phyloP scores from a whole-genome alignment of 805 yeast genomes.

The Brettanomyces custersianus region DNA sequence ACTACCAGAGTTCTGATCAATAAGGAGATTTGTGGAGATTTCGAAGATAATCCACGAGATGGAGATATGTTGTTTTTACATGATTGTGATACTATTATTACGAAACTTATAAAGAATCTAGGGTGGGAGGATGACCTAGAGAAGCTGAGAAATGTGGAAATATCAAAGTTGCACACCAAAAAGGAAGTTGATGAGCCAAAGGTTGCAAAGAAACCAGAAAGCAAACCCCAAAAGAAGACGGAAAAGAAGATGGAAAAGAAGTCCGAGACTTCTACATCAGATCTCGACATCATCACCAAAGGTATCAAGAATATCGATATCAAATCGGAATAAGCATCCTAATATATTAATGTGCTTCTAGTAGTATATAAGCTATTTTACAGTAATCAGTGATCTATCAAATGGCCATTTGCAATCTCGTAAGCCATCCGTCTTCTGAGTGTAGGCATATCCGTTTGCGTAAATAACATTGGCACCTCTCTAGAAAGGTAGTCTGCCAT shows the following conservation, averaged over 20 bases:
- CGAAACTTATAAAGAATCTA: conserved; percentile 37
- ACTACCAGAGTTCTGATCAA: conserved; percentile 62
- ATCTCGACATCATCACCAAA: conserved; percentile 7
- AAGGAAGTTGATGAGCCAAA: conserved; percentile 1
- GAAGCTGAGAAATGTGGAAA: conserved; percentile 18
- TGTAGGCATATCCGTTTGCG: conserved; percentile 59
- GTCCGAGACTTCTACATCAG: conserved; percentile 3
- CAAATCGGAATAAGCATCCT: neutral
- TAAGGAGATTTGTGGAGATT: conserved; percentile 71
- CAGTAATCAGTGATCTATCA: conserved; percentile 1
- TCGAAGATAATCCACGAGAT: conserved; percentile 40
- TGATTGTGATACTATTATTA: conserved; percentile 60
- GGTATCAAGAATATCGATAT: conserved; percentile 7
- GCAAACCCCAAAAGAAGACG: too few species aligned
- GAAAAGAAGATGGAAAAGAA: too few species aligned
- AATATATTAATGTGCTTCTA: neutral
- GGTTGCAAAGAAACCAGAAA: too few species aligned
- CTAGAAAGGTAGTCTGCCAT: conserved; percentile 56
- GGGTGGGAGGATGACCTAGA: conserved; percentile 61
- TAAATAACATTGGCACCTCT: conserved; percentile 39
- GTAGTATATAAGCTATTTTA: neutral
- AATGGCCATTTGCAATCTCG: conserved; percentile 34
- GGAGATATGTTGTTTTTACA: conserved; percentile 54
- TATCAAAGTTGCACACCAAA: conserved; percentile 4
- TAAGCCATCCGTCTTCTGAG: conserved; percentile 63